Evolutionary conservation across 176 grass and related monocot species (phyloP), one percentile per base, ranked within the genome.

Genomic region (Rhynchospora pubera): DNA sequence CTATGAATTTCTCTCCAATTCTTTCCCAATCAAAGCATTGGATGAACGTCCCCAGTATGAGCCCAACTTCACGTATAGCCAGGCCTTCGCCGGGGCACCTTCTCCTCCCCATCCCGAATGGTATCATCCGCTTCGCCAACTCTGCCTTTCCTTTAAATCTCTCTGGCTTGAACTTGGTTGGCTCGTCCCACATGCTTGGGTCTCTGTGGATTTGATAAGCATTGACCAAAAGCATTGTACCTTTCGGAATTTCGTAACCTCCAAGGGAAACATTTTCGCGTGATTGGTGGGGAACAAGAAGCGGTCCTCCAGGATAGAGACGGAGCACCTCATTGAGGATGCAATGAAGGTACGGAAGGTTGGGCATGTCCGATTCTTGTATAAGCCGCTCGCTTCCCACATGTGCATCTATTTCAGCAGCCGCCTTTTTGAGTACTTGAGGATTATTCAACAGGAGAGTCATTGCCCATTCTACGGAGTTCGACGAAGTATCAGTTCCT

Each of bases 71-170:
- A 2, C 57, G 57, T 60, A 60, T 22, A 0, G 57, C 57, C 9
- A 60, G 57, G 57, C n/a, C 19, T 60, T 60, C 57, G 2, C 57
- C 57, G 4, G 57, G 57, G 57, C 57, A 60, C 57, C 19, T 60
- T 19, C 57, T 60, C 57, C 57, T 60, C 57, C 57, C 57, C 48
- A 70, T 83, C 16, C 92, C 89, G 18, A 94, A 94, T 0, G 92
- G 87, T 3, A 89, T 50, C 75, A 53, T 48, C 21, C 78, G 14
- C 52, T 14, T 5, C 3, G 26, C 83, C 0, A 39, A 39, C 34
- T 77, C 69, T 0, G 59, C 16, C 43, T 73, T 78, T 0, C 15
- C 39, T 73, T 52, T 18, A 11, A 75, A 75, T 47, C 70, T 42
- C 47, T 75, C 70, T 1, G 70, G 70, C 44, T 43, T 75, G 44